Conservation (phyloP, 179 eudicot species). For the Beta macrorhiza region DNA sequence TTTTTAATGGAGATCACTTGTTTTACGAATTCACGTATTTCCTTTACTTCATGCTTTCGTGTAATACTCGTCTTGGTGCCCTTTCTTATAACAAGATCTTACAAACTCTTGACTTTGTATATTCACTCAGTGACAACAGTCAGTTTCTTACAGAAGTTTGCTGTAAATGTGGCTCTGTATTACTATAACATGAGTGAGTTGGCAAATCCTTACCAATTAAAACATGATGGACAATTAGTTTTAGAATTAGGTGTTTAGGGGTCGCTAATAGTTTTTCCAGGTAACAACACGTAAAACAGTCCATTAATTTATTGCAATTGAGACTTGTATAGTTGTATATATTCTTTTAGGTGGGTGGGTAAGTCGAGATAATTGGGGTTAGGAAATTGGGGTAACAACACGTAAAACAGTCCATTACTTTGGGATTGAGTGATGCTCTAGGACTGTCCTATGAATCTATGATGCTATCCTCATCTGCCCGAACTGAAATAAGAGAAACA, state of each 20-base stretch:
- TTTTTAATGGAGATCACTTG: not conserved
- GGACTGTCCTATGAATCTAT: too few relatives aligned
- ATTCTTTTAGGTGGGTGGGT: too few relatives aligned
- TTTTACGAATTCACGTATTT: not conserved
- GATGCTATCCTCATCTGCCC: too few relatives aligned
- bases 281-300: not conserved
- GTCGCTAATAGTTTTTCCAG: not conserved
- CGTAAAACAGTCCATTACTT: too few relatives aligned
- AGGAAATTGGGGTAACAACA: too few relatives aligned
- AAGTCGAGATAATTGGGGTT: too few relatives aligned
- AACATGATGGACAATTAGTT: not conserved
- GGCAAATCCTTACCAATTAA: not conserved
- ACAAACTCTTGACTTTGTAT: not conserved
- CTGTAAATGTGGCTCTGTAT: not conserved
- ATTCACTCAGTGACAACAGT: not conserved
- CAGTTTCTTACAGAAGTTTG: not conserved
- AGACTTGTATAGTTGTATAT: too few relatives aligned
- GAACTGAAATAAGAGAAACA: too few relatives aligned
- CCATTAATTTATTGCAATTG: not conserved
- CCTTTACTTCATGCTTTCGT: not conserved
- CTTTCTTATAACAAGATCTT: not conserved
- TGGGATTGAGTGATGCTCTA: too few relatives aligned
- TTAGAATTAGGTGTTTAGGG: not conserved
- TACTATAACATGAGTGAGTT: not conserved
- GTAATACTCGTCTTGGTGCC: not conserved